Percentiles rank a stretch among this genome's conserved stretches.
Conservation (phyloP, 495 filamentous ascomycete species). For the Daldinia concentrica region DNA sequence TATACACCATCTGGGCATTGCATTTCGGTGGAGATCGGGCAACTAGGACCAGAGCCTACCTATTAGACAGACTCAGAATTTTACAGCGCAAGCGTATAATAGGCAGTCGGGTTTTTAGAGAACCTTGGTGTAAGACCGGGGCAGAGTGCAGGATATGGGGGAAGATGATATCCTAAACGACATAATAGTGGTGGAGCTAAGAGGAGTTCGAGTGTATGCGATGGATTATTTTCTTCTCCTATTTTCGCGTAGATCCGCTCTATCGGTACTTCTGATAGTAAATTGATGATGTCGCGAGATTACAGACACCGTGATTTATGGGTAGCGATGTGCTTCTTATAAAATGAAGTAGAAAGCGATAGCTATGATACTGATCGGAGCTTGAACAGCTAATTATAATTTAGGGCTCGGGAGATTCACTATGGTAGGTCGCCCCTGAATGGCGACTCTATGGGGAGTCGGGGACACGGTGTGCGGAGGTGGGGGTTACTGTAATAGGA, state of each 20-base stretch:
- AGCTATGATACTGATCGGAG: too few relatives aligned
- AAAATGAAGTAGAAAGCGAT: too few relatives aligned
- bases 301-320: too few relatives aligned
- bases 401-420: not conserved
- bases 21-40: not conserved
- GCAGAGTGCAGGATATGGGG: not conserved
- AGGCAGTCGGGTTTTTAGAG: not conserved
- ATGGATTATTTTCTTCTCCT: not conserved
- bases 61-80: not conserved
- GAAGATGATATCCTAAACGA: not conserved
- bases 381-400: too few relatives aligned
- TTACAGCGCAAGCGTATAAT: not conserved
- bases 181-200: not conserved
- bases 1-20: not conserved
- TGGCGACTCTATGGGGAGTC: not conserved
- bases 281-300: too few relatives aligned
- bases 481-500: constrained; percentile 20
- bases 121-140: not conserved
- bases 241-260: not conserved
- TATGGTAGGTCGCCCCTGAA: not conserved
- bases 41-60: not conserved
- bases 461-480: not conserved
- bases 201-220: not conserved
- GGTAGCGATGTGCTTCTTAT: too few relatives aligned
- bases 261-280: too few relatives aligned